Base-by-base conservation (phyloP, 2,329 filamentous ascomycete species). In the Xylaria hypoxylon region DNA sequence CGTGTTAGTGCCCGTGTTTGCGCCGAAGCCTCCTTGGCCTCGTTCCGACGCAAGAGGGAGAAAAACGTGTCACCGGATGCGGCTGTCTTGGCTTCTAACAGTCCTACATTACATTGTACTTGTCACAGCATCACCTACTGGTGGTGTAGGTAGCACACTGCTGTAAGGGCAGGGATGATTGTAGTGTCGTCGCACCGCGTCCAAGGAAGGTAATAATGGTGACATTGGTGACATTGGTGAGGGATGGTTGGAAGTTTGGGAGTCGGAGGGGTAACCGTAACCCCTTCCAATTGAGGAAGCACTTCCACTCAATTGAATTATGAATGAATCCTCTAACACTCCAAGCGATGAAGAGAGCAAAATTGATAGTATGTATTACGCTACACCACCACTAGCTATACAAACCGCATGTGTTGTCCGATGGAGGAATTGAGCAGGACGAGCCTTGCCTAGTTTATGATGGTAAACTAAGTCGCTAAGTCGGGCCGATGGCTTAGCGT, bases 61-160 rank as follows among this genome's bases (percentile, higher is more conserved):
- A 62, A 68, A 68, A 66, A 58, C 60, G 56, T 69, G 64, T 65
- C 61, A 65, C 58, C 55, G 53, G 58, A 64, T 69, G 67, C 67
- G 64, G 67, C 64, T 69, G 67, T 67, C 58, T 67, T 64, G 59
- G 56, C 59, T 51, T 67, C 60, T 55, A 11, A 67, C 65, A 65
- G 62, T 68, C 65, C n/a, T 56, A 55, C 52, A 17, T n/a, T 56
- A 55, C 52, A 17, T n/a, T 55, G 35, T 3, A 47, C 45, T 62
- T 59, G 56, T 55, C 47, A 62, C 62, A 65, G 38, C 52, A 59
- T 28, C 57, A 53, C 42, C 38, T 38, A 38, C 31, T n/a, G n/a
- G n/a, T n/a, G n/a, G n/a, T n/a, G n/a, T n/a, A n/a, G n/a, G n/a
- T n/a, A n/a, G n/a, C n/a, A 6, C 5, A 33, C 7, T 33, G 11